These are phyloP conservation scores for Exophiala viscosa DNA, from an alignment of 2,329 filamentous ascomycete species.

Conservation along the genomic window DNA sequence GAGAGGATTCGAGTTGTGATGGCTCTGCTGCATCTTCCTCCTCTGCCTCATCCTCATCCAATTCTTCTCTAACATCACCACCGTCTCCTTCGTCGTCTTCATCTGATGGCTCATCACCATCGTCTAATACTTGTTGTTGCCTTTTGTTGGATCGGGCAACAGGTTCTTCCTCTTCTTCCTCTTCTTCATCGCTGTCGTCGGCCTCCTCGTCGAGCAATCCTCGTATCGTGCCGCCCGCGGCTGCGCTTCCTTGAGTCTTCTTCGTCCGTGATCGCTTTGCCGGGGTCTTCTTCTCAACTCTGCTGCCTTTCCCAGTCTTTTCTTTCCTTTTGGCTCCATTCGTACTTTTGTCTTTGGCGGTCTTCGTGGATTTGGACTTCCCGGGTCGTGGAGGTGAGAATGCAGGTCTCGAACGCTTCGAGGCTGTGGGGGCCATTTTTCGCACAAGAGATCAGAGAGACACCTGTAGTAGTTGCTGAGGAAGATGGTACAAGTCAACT, in stretches of 20 bases:
- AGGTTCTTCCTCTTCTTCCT: not conserved
- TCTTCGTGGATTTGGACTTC: slow-evolving; percentile 17
- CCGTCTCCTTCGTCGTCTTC: slow-evolving; percentile 1
- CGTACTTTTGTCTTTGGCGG: slow-evolving; percentile 21
- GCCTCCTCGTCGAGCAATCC: slow-evolving; percentile 8
- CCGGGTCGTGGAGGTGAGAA: slow-evolving; percentile 43
- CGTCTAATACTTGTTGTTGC: not conserved
- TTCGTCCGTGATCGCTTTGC: slow-evolving; percentile 1
- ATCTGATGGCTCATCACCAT: not conserved
- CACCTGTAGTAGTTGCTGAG: too few species aligned
- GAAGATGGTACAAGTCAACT: too few species aligned
- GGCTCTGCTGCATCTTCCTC: not conserved
- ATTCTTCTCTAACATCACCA: not conserved
- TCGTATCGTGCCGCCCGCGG: slow-evolving; percentile 11
- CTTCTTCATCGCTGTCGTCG: slow-evolving; percentile 9
- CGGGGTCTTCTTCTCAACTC: not conserved
- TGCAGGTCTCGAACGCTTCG: slow-evolving; percentile 40
- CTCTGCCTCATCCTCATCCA: slow-evolving; percentile 9
- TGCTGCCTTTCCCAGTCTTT: slow-evolving; percentile 10
- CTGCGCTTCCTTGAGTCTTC: not conserved
- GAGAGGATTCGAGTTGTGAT: slow-evolving; percentile 10
- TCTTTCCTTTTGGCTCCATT: slow-evolving; percentile 13
- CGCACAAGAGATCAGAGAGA: not conserved
- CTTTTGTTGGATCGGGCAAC: slow-evolving; percentile 4
- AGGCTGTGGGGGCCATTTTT: slow-evolving; percentile 27